Percentiles rank a stretch among this genome's conserved stretches.
Conservation (phyloP, 2,329 filamentous ascomycete genomes). For the Pseudogymnoascus sp. region DNA sequence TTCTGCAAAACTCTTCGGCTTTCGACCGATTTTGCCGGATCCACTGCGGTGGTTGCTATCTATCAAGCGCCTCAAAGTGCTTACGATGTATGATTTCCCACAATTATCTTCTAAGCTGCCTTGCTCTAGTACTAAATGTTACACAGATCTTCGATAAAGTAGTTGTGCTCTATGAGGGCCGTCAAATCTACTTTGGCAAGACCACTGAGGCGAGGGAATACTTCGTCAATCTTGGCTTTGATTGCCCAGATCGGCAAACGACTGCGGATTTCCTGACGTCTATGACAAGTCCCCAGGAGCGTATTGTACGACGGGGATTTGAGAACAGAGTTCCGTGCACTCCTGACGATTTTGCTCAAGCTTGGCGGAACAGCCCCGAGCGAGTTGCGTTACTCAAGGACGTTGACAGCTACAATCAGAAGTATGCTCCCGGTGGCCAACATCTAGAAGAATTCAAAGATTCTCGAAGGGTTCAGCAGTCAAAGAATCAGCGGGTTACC, state of each 20-base stretch:
- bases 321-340: slow-evolving; percentile 48
- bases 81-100: slow-evolving; percentile 41
- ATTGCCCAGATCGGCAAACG: slow-evolving; percentile 51
- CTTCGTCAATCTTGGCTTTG: slow-evolving; percentile 62
- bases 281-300: slow-evolving; percentile 55
- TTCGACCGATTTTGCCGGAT: slow-evolving; percentile 53
- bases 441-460: slow-evolving; percentile 31
- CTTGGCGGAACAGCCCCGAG: slow-evolving; percentile 38
- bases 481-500: slow-evolving; percentile 49
- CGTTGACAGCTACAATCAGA: slow-evolving; percentile 42
- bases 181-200: slow-evolving; percentile 65
- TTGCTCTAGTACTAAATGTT: neutral
- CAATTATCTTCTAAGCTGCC: neutral
- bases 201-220: slow-evolving; percentile 56
- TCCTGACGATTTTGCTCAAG: slow-evolving; percentile 44
- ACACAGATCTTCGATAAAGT: slow-evolving; percentile 56
- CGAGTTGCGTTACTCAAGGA: slow-evolving; percentile 38
- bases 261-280: slow-evolving; percentile 65
- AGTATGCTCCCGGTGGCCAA: slow-evolving; percentile 24
- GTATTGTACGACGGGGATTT: slow-evolving; percentile 46
- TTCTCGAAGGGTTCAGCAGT: slow-evolving; percentile 27
- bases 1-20: slow-evolving; percentile 60
- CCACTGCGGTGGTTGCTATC: slow-evolving; percentile 58
- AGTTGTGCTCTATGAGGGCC: slow-evolving; percentile 57
- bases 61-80: slow-evolving; percentile 65